Conservation (phyloP, 106 monocot species). For the Dendrobium officinale region DNA sequence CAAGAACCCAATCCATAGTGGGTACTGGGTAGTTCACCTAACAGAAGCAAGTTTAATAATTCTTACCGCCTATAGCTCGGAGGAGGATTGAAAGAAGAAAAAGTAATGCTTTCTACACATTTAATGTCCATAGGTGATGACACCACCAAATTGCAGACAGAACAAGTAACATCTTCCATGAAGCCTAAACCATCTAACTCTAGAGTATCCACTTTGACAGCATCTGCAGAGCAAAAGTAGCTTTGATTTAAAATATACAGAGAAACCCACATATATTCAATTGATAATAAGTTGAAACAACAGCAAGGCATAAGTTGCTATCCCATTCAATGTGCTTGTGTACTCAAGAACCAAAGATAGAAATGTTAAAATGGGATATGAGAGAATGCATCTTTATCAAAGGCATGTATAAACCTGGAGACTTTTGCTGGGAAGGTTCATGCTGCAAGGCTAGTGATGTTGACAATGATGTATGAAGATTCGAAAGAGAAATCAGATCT, state of each 20-base stretch:
- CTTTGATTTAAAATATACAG: neutral
- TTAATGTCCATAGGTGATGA: constrained; percentile 46
- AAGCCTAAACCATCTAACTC: constrained; percentile 78
- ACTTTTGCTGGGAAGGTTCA: constrained; percentile 49
- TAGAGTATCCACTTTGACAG: constrained; percentile 38
- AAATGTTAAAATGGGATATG: neutral
- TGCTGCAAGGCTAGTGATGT: constrained; percentile 79
- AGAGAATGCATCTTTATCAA: neutral
- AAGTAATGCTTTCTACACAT: constrained; percentile 70
- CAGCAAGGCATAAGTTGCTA: neutral
- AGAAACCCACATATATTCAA: neutral
- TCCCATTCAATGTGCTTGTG: neutral
- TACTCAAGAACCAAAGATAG: neutral
- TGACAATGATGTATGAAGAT: constrained; percentile 71
- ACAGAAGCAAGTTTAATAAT: neutral
- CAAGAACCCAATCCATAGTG: neutral
- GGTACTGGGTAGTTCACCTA: neutral
- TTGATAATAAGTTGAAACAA: neutral
- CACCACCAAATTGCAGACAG: constrained; percentile 43
- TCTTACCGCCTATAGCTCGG: constrained; percentile 84
- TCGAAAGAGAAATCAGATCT: constrained; percentile 78
- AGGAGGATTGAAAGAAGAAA: constrained; percentile 98
- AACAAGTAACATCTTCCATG: constrained; percentile 68
- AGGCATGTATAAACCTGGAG: constrained; percentile 35
- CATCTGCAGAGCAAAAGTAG: constrained; percentile 1